Conservation (phyloP, 768 basidiomycete species). For the Kwoniella europaea region DNA sequence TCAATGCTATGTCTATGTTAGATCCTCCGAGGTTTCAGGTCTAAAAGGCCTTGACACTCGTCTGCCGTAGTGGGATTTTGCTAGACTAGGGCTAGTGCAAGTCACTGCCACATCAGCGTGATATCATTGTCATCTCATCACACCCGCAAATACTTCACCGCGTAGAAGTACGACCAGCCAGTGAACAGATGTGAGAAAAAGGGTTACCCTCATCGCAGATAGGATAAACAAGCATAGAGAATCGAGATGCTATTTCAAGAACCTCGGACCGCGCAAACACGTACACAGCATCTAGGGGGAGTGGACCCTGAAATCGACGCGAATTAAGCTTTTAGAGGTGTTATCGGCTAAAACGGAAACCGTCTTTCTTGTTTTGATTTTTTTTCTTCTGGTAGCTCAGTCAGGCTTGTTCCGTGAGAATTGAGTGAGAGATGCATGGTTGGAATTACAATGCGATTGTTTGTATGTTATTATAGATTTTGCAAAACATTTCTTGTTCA, state of each 20-base stretch:
- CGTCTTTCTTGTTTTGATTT: background rate
- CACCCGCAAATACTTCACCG: too few relatives aligned
- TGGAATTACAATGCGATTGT: background rate
- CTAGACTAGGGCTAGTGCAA: too few relatives aligned
- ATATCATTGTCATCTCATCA: too few relatives aligned
- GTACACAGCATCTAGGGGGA: background rate
- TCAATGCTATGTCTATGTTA: too few relatives aligned
- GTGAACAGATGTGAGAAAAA: too few relatives aligned
- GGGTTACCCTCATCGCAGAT: too few relatives aligned
- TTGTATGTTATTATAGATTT: background rate
- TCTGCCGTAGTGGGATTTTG: too few relatives aligned
- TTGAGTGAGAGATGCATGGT: background rate
- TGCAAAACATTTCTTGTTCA: background rate
- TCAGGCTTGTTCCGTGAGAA: background rate
- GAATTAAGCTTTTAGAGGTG: background rate
- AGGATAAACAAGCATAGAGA: background rate
- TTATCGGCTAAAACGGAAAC: background rate
- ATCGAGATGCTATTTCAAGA: too few relatives aligned
- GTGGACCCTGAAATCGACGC: background rate
- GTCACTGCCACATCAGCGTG: too few relatives aligned
- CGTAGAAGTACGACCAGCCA: too few relatives aligned
- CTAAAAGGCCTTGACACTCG: too few relatives aligned
- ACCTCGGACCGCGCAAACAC: background rate
- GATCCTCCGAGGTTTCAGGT: too few relatives aligned
- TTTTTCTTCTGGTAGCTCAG: background rate